Conservation (phyloP, 1,284 basidiomycete species). For the Boletus mariae region DNA sequence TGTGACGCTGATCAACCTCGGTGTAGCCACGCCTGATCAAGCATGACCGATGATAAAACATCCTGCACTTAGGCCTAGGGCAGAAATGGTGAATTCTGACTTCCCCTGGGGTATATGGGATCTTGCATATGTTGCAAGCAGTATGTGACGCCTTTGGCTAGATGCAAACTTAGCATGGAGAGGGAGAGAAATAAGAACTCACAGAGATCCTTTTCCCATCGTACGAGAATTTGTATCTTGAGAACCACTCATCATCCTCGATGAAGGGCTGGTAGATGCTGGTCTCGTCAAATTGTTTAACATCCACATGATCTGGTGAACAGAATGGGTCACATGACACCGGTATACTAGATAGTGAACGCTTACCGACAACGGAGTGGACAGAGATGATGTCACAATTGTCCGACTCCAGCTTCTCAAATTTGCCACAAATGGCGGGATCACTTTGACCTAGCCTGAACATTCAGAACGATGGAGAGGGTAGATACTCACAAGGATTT, state of each 20-base stretch:
- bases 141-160: constrained; percentile 36
- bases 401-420: constrained; percentile 45
- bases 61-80: constrained; percentile 43
- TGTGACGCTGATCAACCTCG: constrained; percentile 11
- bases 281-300: constrained; percentile 35
- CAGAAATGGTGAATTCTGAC: constrained; percentile 46
- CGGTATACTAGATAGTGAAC: neutral
- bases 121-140: constrained; percentile 38
- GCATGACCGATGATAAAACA: constrained; percentile 43
- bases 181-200: constrained; percentile 4
- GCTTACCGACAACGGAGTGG: constrained; percentile 40
- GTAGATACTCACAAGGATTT: constrained; percentile 43
- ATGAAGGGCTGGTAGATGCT: constrained; percentile 36
- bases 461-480: neutral
- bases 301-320: constrained; percentile 20
- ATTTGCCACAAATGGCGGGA: constrained; percentile 32
- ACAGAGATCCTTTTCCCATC: constrained; percentile 33
- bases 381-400: constrained; percentile 41
- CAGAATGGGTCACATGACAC: neutral
- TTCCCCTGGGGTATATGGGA: constrained; percentile 40
- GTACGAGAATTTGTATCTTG: constrained; percentile 40
- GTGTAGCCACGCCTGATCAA: constrained; percentile 34
- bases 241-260: constrained; percentile 37
- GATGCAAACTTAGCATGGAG: neutral
- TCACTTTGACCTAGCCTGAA: constrained; percentile 30